These are phyloP conservation scores for Lepidium campestre DNA, from an alignment of 441 rosid species.

Conservation along the genomic window DNA sequence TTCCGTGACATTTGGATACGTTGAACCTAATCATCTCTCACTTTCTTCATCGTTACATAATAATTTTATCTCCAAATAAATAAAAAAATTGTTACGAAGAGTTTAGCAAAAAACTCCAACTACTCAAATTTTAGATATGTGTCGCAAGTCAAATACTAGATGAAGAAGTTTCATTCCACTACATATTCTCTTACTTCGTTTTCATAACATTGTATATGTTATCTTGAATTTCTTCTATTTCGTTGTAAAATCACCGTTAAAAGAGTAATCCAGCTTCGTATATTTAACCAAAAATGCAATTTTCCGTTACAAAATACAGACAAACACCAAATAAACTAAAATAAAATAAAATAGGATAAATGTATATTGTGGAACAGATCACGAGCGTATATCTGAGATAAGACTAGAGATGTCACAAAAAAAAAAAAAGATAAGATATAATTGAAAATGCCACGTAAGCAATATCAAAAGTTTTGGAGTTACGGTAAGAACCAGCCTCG, in stretches of 20 bases:
- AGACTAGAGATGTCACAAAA: neutral
- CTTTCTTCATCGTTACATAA: neutral
- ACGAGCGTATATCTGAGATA: neutral
- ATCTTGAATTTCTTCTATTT: neutral
- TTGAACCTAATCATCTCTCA: neutral
- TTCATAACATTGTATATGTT: neutral
- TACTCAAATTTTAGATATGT: neutral
- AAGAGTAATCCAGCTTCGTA: neutral
- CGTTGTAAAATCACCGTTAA: neutral
- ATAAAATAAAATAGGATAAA: neutral
- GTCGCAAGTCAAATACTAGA: neutral
- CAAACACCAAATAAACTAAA: neutral
- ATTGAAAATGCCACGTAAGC: conserved; percentile 11
- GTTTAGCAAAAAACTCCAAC: neutral
- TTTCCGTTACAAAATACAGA: neutral
- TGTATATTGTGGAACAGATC: neutral
- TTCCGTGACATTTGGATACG: neutral
- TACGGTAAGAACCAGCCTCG: neutral
- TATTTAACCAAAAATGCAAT: neutral
- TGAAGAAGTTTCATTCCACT: neutral
- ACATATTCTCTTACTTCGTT: neutral
- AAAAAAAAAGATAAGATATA: neutral
- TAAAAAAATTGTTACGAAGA: neutral
- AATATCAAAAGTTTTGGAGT: neutral
- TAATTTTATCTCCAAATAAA: neutral